These are phyloP conservation scores for Lentinula lateritia DNA, from an alignment of 768 basidiomycete species.

Conservation along the genomic window DNA sequence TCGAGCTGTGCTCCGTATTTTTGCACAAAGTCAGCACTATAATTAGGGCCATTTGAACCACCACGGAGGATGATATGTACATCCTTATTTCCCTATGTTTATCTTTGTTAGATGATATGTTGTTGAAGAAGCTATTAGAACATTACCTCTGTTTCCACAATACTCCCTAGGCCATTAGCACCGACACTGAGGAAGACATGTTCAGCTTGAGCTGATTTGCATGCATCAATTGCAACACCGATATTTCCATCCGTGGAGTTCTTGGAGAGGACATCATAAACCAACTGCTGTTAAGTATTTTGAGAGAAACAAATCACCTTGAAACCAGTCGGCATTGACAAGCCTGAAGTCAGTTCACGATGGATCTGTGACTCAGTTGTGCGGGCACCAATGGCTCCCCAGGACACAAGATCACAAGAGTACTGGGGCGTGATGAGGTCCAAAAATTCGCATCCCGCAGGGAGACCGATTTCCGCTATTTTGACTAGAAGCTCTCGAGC, in stretches of 20 bases:
- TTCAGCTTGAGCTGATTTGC: constrained; percentile 85
- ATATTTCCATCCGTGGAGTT: constrained; percentile 37
- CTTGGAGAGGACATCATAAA: constrained; percentile 4
- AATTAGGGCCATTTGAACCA: constrained; percentile 89
- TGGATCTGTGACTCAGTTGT: constrained; percentile 98
- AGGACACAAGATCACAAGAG: constrained; percentile 71
- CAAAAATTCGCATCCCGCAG: constrained; percentile 91
- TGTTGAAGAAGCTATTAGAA: background rate
- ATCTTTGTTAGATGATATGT: background rate
- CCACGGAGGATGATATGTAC: constrained; percentile 96
- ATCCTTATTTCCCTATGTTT: constrained; percentile 56
- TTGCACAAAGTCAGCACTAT: constrained; percentile 62
- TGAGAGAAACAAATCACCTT: constrained; percentile 3
- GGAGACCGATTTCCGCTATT: constrained; percentile 82
- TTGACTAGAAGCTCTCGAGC: constrained; percentile 88
- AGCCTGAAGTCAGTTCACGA: constrained; percentile 91
- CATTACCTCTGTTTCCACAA: constrained; percentile 69
- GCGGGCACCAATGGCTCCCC: constrained; percentile 96
- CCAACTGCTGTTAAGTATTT: background rate
- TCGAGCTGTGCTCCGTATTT: constrained; percentile 55
- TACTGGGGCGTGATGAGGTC: constrained; percentile 83
- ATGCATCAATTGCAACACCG: constrained; percentile 90
- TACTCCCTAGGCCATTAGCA: constrained; percentile 81
- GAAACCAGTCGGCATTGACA: constrained; percentile 97
- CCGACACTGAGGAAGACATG: constrained; percentile 96